phyloP scores from a whole-genome alignment of 176 grass and related monocot genomes.

The Secale cereale region DNA sequence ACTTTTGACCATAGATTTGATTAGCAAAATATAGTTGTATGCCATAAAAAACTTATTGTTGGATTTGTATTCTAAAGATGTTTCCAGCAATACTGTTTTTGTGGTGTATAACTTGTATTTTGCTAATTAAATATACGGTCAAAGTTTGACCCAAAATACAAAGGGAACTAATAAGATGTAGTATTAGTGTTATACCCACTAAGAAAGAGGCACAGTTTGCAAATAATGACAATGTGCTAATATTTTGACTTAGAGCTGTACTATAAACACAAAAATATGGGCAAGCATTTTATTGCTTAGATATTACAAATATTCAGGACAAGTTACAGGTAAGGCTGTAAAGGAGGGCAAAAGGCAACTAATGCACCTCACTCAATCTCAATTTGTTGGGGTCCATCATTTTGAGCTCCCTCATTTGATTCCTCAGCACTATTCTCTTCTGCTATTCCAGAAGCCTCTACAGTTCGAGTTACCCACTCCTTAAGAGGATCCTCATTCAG shows the following conservation, averaged over 20 bases:
- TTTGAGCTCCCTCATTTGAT: conserved; percentile 45
- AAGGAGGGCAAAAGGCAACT: not conserved
- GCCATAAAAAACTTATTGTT: too few species aligned
- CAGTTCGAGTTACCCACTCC: conserved; percentile 81
- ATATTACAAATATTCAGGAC: conserved; percentile 18
- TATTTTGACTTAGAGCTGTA: conserved; percentile 18
- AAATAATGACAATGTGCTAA: not conserved
- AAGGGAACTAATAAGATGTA: too few species aligned
- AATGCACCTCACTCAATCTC: conserved; percentile 79
- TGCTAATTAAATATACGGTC: too few species aligned
- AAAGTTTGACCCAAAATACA: too few species aligned
- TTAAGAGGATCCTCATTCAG: conserved; percentile 94
- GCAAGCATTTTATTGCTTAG: not conserved
- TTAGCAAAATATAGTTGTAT: too few species aligned
- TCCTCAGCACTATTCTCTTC: conserved; percentile 40
- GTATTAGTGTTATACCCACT: not conserved
- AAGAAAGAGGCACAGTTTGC: not conserved
- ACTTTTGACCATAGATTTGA: too few species aligned
- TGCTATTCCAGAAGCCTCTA: conserved; percentile 72
- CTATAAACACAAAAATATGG: not conserved
- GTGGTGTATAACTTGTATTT: too few species aligned
- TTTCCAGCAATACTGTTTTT: too few species aligned
- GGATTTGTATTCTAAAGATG: too few species aligned
- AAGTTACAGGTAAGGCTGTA: conserved; percentile 22
- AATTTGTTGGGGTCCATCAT: conserved; percentile 71